A percentile compares a stretch with the other conserved stretches of the same genome.
These are phyloP conservation scores for Colletotrichum sp. DNA, from an alignment of 2,329 filamentous ascomycete species.

Conservation along the genomic window DNA sequence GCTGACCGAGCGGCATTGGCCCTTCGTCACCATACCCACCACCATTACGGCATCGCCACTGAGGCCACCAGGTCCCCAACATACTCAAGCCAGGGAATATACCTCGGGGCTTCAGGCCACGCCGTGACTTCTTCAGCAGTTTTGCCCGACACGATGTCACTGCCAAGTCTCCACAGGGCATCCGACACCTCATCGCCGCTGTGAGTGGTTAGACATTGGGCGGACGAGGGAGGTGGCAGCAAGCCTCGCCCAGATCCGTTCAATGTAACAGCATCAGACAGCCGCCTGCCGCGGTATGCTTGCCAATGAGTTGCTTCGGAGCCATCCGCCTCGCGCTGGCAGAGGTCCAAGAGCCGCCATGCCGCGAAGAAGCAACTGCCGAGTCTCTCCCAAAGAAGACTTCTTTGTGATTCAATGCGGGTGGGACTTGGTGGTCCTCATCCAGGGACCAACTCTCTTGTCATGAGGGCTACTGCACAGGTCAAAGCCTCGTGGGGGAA, in stretches of 20 bases:
- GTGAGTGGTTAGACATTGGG: neutral
- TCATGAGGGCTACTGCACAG: neutral
- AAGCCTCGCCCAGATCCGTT: neutral
- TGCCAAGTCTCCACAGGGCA: neutral
- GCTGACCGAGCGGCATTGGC: neutral
- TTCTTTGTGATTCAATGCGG: neutral
- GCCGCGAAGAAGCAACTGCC: neutral
- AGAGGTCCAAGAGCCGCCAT: neutral
- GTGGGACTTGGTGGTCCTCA: neutral
- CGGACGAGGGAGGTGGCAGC: neutral
- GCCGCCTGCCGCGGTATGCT: neutral
- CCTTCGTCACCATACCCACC: neutral
- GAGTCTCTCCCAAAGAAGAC: neutral
- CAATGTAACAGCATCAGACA: slow-evolving; percentile 1
- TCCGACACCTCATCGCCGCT: neutral
- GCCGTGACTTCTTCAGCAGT: neutral
- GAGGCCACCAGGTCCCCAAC: neutral
- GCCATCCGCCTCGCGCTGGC: neutral
- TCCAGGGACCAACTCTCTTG: neutral
- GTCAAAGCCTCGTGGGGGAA: neutral
- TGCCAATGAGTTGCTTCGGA: neutral
- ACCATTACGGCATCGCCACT: neutral
- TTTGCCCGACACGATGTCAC: neutral
- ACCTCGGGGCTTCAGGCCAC: neutral
- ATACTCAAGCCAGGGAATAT: neutral